These are phyloP conservation scores for Talaromyces rugulosus DNA, from an alignment of 2,329 filamentous ascomycete species.

Conservation along the genomic window DNA sequence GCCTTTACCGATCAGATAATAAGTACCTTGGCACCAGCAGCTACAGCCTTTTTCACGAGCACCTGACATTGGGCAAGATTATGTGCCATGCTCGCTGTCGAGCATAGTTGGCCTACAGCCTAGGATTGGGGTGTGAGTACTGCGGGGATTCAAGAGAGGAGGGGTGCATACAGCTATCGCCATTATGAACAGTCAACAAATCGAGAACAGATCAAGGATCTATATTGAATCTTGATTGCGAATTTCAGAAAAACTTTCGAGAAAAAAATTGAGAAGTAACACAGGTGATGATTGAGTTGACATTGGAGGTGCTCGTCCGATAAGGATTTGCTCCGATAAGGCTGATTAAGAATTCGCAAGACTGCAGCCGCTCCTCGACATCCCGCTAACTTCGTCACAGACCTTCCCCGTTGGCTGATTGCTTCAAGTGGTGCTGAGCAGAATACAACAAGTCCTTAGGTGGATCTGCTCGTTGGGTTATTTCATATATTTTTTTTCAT, in stretches of 20 bases:
- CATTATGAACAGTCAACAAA: neutral
- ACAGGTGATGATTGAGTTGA: neutral
- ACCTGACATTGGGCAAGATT: constrained; percentile 76
- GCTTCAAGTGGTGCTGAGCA: neutral
- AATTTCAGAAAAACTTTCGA: neutral
- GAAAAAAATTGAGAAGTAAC: neutral
- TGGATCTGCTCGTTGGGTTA: neutral
- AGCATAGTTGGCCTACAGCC: constrained; percentile 88
- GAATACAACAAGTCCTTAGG: neutral
- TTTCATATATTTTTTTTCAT: neutral
- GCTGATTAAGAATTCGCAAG: neutral
- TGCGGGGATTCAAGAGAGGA: constrained; percentile 8
- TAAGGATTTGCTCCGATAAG: neutral
- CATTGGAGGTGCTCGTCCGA: neutral
- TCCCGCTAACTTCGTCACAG: neutral
- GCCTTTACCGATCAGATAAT: neutral
- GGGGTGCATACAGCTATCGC: constrained; percentile 5
- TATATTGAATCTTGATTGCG: neutral
- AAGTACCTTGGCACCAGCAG: constrained; percentile 70
- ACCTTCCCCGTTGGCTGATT: neutral
- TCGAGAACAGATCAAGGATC: neutral
- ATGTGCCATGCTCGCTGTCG: constrained; percentile 69
- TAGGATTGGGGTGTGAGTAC: constrained; percentile 32
- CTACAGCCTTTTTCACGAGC: constrained; percentile 68
- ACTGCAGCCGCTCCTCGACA: neutral